Conservation (phyloP, 148 eudicot genomes). For the Fagopyrum homotropicum region DNA sequence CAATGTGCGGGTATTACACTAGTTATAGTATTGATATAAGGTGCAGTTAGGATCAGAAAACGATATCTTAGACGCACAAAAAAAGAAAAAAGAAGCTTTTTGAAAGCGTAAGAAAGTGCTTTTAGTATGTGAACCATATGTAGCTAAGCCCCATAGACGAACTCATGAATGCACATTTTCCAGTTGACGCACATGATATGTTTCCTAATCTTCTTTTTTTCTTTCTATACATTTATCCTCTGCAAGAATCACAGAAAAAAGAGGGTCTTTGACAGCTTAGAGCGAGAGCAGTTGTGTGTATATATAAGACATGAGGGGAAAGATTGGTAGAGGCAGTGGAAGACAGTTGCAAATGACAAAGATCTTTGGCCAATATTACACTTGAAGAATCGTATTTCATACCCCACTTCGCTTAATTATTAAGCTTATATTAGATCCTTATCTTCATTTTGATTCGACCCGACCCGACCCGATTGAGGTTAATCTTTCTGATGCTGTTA, state of each 20-base stretch:
- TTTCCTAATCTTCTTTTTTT: background rate
- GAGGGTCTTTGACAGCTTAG: background rate
- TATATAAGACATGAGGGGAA: background rate
- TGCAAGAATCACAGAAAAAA: background rate
- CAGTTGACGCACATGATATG: slow-evolving; percentile 11
- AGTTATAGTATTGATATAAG: background rate
- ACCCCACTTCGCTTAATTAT: background rate
- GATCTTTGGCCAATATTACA: background rate
- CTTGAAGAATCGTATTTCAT: background rate
- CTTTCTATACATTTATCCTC: background rate
- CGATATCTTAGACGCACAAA: background rate
- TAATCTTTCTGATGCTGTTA: background rate
- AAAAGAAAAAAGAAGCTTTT: background rate
- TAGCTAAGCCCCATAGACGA: slow-evolving; percentile 1
- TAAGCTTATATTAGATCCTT: background rate
- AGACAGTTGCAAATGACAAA: slow-evolving; percentile 9
- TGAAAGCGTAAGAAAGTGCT: background rate
- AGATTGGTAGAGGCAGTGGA: background rate
- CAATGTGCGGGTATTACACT: too few species aligned
- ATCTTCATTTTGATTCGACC: background rate
- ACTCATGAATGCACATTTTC: background rate
- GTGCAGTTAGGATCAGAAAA: background rate
- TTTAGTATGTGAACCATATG: background rate
- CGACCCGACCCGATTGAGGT: background rate
- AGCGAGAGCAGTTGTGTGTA: background rate